A percentile compares a stretch with the other conserved stretches of the same genome.
phyloP scores from a whole-genome alignment of 176 grass and related monocot genomes.

The Cenchrus fungigraminus region DNA sequence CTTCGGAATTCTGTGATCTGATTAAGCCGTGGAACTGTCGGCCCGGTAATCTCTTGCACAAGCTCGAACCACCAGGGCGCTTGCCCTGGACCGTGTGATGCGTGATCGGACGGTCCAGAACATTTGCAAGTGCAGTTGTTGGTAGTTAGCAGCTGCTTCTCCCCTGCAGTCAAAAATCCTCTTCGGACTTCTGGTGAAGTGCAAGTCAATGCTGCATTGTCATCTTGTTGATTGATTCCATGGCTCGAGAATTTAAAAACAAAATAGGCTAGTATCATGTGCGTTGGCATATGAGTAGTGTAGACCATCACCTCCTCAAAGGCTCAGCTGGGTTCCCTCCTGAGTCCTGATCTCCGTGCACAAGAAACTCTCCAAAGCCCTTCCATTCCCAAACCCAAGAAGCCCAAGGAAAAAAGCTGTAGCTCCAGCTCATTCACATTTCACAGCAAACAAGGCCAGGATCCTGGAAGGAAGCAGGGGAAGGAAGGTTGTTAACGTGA shows the following conservation, averaged over 20 bases:
- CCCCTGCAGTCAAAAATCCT: neutral
- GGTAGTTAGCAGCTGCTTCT: neutral
- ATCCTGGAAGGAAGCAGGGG: slow-evolving; percentile 22
- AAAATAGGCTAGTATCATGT: slow-evolving; percentile 28
- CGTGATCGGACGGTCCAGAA: neutral
- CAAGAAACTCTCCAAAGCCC: slow-evolving; percentile 32
- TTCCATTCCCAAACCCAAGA: slow-evolving; percentile 26
- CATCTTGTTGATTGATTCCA: slow-evolving; percentile 23
- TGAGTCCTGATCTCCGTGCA: slow-evolving; percentile 16
- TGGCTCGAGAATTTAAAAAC: neutral
- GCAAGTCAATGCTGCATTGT: slow-evolving; percentile 44
- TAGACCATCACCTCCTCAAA: slow-evolving; percentile 18
- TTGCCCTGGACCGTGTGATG: neutral
- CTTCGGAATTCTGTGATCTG: slow-evolving; percentile 34
- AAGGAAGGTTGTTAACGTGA: neutral
- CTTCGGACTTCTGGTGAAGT: neutral
- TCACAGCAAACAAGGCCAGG: slow-evolving; percentile 16
- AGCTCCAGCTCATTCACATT: slow-evolving; percentile 3
- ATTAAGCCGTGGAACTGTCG: neutral
- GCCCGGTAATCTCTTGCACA: neutral
- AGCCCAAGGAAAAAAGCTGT: neutral
- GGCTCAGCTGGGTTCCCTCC: slow-evolving; percentile 8
- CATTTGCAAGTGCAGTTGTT: neutral
- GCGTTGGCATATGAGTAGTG: slow-evolving; percentile 34
- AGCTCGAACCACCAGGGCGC: neutral